A percentile compares a stretch with the other conserved stretches of the same genome.
These are phyloP conservation scores for Mycosphaerella arachidis DNA, from an alignment of 2,329 filamentous ascomycete species.

Conservation along the genomic window DNA sequence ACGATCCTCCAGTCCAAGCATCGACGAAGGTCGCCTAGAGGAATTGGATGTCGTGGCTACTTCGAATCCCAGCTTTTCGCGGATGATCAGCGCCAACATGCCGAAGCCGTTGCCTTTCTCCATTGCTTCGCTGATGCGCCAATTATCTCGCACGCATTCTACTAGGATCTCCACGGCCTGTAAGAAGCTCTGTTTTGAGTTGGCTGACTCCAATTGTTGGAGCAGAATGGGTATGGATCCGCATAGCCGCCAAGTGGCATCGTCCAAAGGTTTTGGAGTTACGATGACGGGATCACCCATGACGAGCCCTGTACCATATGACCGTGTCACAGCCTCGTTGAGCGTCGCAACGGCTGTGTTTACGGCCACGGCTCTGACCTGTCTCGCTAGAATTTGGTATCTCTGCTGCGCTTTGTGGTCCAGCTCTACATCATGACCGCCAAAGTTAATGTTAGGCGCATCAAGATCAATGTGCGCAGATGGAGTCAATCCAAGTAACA, in stretches of 20 bases:
- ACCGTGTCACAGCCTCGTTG: slow-evolving; percentile 78
- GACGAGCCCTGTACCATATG: slow-evolving; percentile 75
- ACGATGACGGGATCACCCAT: slow-evolving; percentile 78
- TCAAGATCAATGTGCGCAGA: slow-evolving; percentile 76
- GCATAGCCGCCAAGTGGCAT: slow-evolving; percentile 88
- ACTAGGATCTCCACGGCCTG: slow-evolving; percentile 80
- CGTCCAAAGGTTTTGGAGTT: slow-evolving; percentile 79
- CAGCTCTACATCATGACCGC: slow-evolving; percentile 19
- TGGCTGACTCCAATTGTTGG: slow-evolving; percentile 75
- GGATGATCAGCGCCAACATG: slow-evolving; percentile 75
- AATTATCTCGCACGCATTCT: slow-evolving; percentile 79
- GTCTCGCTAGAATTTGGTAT: slow-evolving; percentile 64
- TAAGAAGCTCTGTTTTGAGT: slow-evolving; percentile 64
- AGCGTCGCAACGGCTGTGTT: slow-evolving; percentile 84
- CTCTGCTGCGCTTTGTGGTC: slow-evolving; percentile 47
- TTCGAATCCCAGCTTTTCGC: slow-evolving; percentile 69
- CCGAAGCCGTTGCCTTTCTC: slow-evolving; percentile 92
- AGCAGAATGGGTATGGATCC: slow-evolving; percentile 82
- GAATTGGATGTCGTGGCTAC: slow-evolving; percentile 21
- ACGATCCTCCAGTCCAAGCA: slow-evolving; percentile 40
- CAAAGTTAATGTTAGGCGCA: slow-evolving; percentile 11
- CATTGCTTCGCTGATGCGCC: slow-evolving; percentile 98
- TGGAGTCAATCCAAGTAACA: slow-evolving; percentile 79
- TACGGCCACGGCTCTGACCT: slow-evolving; percentile 73
- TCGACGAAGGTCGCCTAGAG: slow-evolving; percentile 16